Percentiles rank a stretch among this genome's conserved stretches.
Evolutionary conservation across 179 eudicot species (phyloP).

Genomic region (Spergularia azorica): DNA sequence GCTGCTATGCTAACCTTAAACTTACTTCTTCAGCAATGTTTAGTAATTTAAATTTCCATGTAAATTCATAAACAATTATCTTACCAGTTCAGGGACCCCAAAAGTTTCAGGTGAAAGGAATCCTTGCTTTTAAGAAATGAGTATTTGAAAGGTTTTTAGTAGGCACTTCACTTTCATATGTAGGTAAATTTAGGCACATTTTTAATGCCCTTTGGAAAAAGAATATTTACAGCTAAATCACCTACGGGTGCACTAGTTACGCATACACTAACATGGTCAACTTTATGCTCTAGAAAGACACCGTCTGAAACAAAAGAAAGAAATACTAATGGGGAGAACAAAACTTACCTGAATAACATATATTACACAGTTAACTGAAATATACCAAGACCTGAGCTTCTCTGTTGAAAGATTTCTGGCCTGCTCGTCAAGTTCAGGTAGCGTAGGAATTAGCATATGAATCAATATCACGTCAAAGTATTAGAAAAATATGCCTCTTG

Average conservation of each 20-base stretch:
- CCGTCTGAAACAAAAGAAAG: not conserved
- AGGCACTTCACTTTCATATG: no score
- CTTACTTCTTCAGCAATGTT: no score
- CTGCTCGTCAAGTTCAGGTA: slow-evolving; percentile 42
- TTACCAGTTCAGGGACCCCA: not conserved
- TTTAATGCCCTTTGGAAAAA: not conserved
- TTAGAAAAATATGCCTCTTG: not conserved
- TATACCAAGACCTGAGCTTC: slow-evolving; percentile 63
- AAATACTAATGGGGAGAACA: not conserved
- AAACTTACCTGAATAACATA: slow-evolving; percentile 72
- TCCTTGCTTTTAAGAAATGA: no score
- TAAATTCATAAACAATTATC: not conserved
- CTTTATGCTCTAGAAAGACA: not conserved
- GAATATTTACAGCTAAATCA: not conserved
- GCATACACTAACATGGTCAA: not conserved
- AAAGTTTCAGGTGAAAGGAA: no score
- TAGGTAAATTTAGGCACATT: no score
- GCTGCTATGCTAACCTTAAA: no score
- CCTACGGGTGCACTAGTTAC: not conserved
- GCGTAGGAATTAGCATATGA: not conserved
- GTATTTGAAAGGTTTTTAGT: no score
- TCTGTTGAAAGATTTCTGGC: slow-evolving; percentile 86
- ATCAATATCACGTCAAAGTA: slow-evolving; percentile 7
- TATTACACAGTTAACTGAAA: slow-evolving; percentile 59
- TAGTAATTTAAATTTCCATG: no score